Evolutionary conservation across 768 basidiomycete species (phyloP).

Genomic region (Rhodotorula graminis): DNA sequence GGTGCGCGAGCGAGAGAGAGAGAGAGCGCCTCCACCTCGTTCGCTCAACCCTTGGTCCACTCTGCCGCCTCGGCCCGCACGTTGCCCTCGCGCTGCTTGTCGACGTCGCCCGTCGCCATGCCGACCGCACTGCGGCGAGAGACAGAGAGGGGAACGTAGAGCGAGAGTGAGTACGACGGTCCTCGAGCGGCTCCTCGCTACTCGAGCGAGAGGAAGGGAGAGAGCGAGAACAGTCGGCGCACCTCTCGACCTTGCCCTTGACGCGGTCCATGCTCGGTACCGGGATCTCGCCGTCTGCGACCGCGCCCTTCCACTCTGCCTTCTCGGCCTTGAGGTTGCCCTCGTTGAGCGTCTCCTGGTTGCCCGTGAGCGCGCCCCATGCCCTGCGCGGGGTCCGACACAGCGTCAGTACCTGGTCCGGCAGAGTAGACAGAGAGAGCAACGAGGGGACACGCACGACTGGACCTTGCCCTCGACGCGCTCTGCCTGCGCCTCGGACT

Average conservation of each 20-base stretch:
- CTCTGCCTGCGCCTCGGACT: background rate
- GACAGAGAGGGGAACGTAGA: no score
- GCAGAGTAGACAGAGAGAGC: background rate
- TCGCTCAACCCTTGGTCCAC: constrained; percentile 44
- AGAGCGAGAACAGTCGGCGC: background rate
- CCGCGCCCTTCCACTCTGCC: constrained; percentile 11
- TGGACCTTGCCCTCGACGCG: constrained; percentile 14
- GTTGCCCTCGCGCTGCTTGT: constrained; percentile 46
- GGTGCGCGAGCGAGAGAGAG: no score
- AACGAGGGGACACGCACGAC: background rate
- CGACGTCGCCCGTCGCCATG: constrained; percentile 45
- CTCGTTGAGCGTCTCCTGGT: constrained; percentile 3
- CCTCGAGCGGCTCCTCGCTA: no score
- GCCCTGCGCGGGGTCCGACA: constrained; percentile 1
- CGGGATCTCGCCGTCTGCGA: constrained; percentile 6
- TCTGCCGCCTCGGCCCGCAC: constrained; percentile 45
- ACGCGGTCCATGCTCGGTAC: constrained; percentile 7
- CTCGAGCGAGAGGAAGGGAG: no score
- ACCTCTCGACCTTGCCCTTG: constrained; percentile 21
- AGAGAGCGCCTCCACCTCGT: no score
- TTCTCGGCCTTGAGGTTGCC: constrained; percentile 28
- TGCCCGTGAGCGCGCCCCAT: constrained; percentile 21
- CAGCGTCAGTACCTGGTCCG: background rate
- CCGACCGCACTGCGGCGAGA: constrained; percentile 39
- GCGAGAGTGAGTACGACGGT: no score